A percentile compares a stretch with the other conserved stretches of the same genome.
These are phyloP conservation scores for Candida rishiriensis DNA, from an alignment of 805 yeast genomes.

Conservation along the genomic window DNA sequence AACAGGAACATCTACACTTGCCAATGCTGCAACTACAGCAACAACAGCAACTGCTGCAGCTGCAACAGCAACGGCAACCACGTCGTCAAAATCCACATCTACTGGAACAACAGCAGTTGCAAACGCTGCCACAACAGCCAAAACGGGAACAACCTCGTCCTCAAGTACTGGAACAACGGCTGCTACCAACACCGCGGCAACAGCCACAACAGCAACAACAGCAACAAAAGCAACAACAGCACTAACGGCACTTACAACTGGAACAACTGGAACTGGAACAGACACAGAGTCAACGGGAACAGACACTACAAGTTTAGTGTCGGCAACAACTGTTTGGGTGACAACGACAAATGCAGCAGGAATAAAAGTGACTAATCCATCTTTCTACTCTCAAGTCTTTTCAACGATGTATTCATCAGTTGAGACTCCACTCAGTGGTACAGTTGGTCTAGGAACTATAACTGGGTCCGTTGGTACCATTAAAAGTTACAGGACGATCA, in stretches of 20 bases:
- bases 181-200: conserved; percentile 4
- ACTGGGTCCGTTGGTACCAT: conserved; percentile 64
- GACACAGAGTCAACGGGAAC: conserved; percentile 1
- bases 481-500: conserved; percentile 38
- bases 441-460: conserved; percentile 72
- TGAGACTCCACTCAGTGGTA: conserved; percentile 51
- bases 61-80: conserved; percentile 2
- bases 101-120: conserved; percentile 4
- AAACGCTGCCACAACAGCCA: conserved; percentile 5
- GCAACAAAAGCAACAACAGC: conserved; percentile 2
- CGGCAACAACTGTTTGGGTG: conserved; percentile 12
- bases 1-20: conserved; percentile 22
- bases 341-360: conserved; percentile 39
- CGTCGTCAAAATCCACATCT: conserved; percentile 6
- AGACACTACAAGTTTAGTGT: conserved; percentile 1
- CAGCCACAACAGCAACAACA: conserved; percentile 6
- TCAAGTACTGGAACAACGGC: conserved; percentile 3
- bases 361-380: conserved; percentile 43
- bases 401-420: conserved; percentile 38
- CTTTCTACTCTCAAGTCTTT: conserved; percentile 51
- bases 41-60: conserved; percentile 42
- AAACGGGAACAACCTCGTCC: conserved; percentile 4
- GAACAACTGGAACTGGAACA: conserved; percentile 2
- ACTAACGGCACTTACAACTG: conserved; percentile 1
- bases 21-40: conserved; percentile 22